Evolutionary conservation across 2,329 filamentous ascomycete genomes (phyloP).

Genomic region (Cercospora berteroae): DNA sequence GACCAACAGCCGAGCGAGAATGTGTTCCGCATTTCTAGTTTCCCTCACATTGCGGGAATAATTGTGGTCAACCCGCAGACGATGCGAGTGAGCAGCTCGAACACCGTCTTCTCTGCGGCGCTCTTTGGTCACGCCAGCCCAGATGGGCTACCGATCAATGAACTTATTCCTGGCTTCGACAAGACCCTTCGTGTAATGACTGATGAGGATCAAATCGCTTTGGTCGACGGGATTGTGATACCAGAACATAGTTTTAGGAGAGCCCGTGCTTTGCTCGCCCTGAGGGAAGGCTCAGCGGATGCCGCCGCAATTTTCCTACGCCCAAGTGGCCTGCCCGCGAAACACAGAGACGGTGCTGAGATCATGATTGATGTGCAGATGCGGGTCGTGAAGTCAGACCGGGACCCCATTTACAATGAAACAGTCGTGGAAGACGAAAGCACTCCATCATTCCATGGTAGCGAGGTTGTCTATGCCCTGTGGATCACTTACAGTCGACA

Average conservation of each 20-base stretch:
- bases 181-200: conserved; percentile 76
- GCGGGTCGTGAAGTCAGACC: conserved; percentile 89
- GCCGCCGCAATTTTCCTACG: conserved; percentile 73
- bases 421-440: conserved; percentile 65
- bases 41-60: conserved; percentile 96
- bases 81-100: conserved; percentile 83
- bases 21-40: conserved; percentile 83
- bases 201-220: conserved; percentile 78
- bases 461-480: conserved; percentile 86
- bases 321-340: conserved; percentile 79
- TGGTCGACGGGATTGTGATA: conserved; percentile 92
- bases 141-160: conserved; percentile 74
- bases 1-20: conserved; percentile 67
- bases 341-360: conserved; percentile 85
- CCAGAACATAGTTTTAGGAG: conserved; percentile 94
- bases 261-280: conserved; percentile 76
- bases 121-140: conserved; percentile 86
- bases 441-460: conserved; percentile 52
- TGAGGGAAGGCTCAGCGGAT: conserved; percentile 79
- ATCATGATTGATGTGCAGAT: conserved; percentile 95
- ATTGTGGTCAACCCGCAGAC: conserved; percentile 80
- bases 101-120: conserved; percentile 88
- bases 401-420: conserved; percentile 58
- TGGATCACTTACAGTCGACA: conserved; percentile 98
- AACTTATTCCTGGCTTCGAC: conserved; percentile 84